Evolutionary conservation across 1,284 basidiomycete genomes (phyloP), one percentile per base, ranked within the genome.

Genomic region (Papiliotrema nemorosa): DNA sequence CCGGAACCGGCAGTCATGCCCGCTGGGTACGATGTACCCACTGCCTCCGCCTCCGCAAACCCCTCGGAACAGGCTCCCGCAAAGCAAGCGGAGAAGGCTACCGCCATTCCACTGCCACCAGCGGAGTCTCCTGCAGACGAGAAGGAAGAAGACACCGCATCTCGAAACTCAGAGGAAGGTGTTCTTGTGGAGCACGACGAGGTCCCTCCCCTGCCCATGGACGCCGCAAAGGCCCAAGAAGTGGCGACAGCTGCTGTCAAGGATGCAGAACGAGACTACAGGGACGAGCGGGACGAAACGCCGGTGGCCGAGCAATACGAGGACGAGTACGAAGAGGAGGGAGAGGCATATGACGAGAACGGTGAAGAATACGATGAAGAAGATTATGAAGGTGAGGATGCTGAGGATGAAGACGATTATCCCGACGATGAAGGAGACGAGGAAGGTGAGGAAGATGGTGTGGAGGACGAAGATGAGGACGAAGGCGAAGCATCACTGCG

Each of bases 351-450:
- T 4, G 48, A 55, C 3, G 52, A 58, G 7, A 54, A 53, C 3
- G 49, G 57, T 3, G 58, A 62, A 3, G 54, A 57, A 2, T 50
- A 59, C 1, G 55, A 56, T 13, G 50, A 60, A 0, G 49, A 56
- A 5, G 54, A 57, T 1, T 53, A 54, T 3, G 54, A 58, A 21
- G 57, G 55, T 2, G 54, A 57, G 7, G 53, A 54, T 14, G 54
- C 52, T 35, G 44, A 55, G 24, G 57, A 55, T 7, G 49, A 57
- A 9, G 38, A 55, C 0, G 52, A n/a, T n/a, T n/a, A n/a, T n/a
- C n/a, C n/a, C n/a, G n/a, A n/a, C n/a, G n/a, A n/a, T n/a, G n/a
- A 59, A 3, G 58, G 59, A 2, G 55, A 60, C 2, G 36, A 41
- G 10, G 49, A 54, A 0, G 52, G 59, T 9, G 62, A 57, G n/a